These are phyloP conservation scores for Clavispora fructus DNA, from an alignment of 805 yeast species.

Conservation along the genomic window DNA sequence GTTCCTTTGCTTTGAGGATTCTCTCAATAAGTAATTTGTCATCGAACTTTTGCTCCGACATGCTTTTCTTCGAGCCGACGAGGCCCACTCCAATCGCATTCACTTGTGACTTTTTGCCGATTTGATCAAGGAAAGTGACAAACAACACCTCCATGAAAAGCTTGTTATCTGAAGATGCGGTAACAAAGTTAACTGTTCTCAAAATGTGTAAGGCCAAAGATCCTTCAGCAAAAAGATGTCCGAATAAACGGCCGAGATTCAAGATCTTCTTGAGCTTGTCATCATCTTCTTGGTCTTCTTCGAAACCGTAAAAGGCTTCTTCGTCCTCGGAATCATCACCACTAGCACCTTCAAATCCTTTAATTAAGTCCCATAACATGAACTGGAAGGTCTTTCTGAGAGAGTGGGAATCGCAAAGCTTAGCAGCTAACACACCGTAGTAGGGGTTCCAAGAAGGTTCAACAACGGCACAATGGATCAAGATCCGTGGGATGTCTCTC, in stretches of 20 bases:
- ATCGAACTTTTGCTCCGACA: constrained; percentile 37
- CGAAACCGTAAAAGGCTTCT: constrained; percentile 37
- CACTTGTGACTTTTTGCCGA: constrained; percentile 59
- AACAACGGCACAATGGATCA: constrained; percentile 79
- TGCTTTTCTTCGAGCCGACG: constrained; percentile 21
- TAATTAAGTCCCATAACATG: constrained; percentile 79
- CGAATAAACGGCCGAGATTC: constrained; percentile 79
- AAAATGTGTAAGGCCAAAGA: constrained; percentile 68
- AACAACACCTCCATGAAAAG: constrained; percentile 71
- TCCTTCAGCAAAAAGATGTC: constrained; percentile 67
- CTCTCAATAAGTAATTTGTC: constrained; percentile 46
- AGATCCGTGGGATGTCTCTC: constrained; percentile 78
- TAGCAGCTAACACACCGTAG: constrained; percentile 74
- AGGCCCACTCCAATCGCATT: constrained; percentile 42
- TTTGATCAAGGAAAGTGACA: constrained; percentile 57
- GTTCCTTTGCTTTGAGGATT: constrained; percentile 52
- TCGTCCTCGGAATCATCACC: constrained; percentile 35
- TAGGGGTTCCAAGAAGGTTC: constrained; percentile 87
- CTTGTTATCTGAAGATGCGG: constrained; percentile 57
- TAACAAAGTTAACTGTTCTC: constrained; percentile 67
- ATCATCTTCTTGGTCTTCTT: constrained; percentile 41
- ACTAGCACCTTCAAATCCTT: constrained; percentile 50
- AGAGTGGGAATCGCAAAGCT: constrained; percentile 69
- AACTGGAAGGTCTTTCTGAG: constrained; percentile 84
- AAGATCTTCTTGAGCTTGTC: constrained; percentile 53